Base-by-base conservation (phyloP, 1,284 basidiomycete genomes). In the Calocybe gambosa region DNA sequence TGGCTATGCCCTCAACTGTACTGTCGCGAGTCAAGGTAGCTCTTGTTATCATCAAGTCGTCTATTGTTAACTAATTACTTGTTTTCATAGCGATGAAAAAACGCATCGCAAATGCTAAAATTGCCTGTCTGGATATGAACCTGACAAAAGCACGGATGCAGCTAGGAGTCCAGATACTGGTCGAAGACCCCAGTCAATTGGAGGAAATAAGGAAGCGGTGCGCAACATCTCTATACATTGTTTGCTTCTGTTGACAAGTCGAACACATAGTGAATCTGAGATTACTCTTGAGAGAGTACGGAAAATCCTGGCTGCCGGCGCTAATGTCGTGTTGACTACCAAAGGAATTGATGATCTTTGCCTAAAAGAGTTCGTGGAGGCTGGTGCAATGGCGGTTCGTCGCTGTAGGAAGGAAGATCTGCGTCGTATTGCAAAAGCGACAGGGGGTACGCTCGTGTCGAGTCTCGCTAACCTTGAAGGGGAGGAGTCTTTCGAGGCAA, bases 331-430 rank as follows among this genome's bases (percentile, higher is more conserved):
- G 39, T 72, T 99, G 47, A 99, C 96, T 20, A 99, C 96, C 29
- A 99, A 99, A 68, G 96, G 96, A 42, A 99, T 99, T 58, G 96
- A 99, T 61, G 96, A 99, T 62, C 75, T 99, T 25, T 96, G 93
- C 65, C 72, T 99, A 58, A 99, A 99, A 67, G 96, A 99, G 71
- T 99, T 99, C 61, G 92, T 99, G 46, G 96, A 99, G 71, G 95
- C 93, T 12, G 96, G 96, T 35, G 96, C 95, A 0, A 99, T 99
- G 89, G 96, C 93, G 33, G 96, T 99, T 45, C 85, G 96, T 54
- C 78, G 96, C 59, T 99, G 96, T 74, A 84, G 90, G 62, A 99
- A 99, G 69, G 96, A 99, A 64, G 96, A 99, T 64, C 76, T 99
- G 44, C 82, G 93, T 49, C 84, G 96, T 45, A 99, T 99, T 58